A percentile compares a stretch with the other conserved stretches of the same genome.
Evolutionary conservation across 163 green algal genomes (phyloP).

Genomic region (Coccomyxa subellipsoidea): DNA sequence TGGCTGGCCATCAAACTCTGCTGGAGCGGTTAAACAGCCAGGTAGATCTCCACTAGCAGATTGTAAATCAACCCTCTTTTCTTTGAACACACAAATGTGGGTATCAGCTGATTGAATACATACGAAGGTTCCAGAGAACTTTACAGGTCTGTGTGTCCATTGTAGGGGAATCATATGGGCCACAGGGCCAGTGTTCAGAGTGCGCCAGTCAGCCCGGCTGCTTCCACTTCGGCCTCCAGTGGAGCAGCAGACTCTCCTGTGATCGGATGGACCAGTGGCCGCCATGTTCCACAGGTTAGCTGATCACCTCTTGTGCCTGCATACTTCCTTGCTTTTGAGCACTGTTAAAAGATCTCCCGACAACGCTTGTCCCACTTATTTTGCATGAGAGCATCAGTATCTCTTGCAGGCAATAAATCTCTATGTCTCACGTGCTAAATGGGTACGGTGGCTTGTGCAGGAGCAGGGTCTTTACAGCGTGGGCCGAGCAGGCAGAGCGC

Average conservation of each 20-base stretch:
- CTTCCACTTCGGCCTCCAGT: neutral
- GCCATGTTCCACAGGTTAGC: too few species aligned
- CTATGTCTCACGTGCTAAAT: neutral
- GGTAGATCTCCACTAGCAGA: too few species aligned
- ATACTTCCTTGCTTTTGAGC: too few species aligned
- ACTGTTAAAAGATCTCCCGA: too few species aligned
- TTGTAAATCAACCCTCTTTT: too few species aligned
- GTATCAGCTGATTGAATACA: neutral
- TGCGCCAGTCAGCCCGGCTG: neutral
- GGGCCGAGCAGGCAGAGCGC: neutral
- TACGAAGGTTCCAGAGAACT: neutral
- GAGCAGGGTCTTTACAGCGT: neutral
- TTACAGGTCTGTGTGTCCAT: neutral
- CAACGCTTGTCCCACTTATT: too few species aligned
- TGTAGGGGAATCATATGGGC: neutral
- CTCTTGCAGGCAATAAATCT: neutral
- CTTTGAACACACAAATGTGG: too few species aligned
- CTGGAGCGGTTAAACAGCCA: neutral
- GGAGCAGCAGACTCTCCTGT: neutral
- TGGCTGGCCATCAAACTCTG: neutral
- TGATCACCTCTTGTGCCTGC: too few species aligned
- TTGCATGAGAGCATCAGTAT: neutral
- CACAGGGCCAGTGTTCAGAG: neutral
- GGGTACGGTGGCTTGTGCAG: neutral
- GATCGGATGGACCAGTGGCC: neutral